Conservation (phyloP, 352 stramenopile species). For the Phytopythium chamaehyphon region DNA sequence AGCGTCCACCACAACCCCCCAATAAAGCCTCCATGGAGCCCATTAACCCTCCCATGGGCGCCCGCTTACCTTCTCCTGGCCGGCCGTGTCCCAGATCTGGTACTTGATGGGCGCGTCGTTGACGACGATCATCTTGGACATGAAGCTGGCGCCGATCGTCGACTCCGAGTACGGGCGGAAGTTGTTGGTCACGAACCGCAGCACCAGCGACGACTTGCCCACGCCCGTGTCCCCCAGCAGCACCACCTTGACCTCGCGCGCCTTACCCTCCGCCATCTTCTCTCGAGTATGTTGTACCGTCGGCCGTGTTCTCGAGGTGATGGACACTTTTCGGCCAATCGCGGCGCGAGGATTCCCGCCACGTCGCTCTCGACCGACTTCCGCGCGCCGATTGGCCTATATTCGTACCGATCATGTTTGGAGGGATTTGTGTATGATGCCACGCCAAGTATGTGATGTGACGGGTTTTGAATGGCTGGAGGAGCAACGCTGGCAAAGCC, state of each 20-base stretch:
- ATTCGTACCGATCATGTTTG: no score
- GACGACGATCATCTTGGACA: slow-evolving; percentile 95
- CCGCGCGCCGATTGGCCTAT: no score
- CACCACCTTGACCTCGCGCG: slow-evolving; percentile 88
- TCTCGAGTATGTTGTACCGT: background rate
- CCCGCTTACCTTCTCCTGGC: slow-evolving; percentile 88
- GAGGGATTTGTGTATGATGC: no score
- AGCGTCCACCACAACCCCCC: background rate
- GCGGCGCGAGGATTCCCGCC: no score
- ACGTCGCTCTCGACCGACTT: no score
- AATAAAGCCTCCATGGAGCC: slow-evolving; percentile 7
- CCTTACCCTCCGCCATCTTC: slow-evolving; percentile 64
- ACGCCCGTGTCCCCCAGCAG: slow-evolving; percentile 92
- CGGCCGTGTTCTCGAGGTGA: background rate
- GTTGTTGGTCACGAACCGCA: slow-evolving; percentile 96
- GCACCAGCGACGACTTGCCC: slow-evolving; percentile 95
- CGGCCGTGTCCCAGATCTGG: slow-evolving; percentile 98
- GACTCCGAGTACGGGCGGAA: slow-evolving; percentile 96
- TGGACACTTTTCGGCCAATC: no score
- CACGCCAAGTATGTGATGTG: no score
- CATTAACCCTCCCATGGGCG: no score
- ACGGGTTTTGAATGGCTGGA: no score
- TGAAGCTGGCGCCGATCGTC: slow-evolving; percentile 97
- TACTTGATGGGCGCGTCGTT: slow-evolving; percentile 93
- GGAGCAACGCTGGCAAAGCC: no score